These are phyloP conservation scores for Solanum okadae DNA, from an alignment of 257 asterid species.

Conservation along the genomic window DNA sequence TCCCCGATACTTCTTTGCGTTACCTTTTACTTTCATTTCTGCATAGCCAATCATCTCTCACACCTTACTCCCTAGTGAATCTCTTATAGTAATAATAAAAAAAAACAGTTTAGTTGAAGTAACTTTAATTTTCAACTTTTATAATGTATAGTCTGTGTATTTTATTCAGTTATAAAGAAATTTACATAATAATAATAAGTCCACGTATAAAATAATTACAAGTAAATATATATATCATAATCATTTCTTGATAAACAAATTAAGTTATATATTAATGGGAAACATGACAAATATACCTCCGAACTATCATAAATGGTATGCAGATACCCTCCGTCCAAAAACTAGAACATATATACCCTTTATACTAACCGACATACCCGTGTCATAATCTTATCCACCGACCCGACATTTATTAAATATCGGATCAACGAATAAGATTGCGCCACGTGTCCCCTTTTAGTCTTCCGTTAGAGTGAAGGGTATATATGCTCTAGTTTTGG, in stretches of 20 bases:
- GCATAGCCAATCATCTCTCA: neutral
- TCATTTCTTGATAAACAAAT: neutral
- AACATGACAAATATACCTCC: too few relatives aligned
- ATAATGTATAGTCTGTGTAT: neutral
- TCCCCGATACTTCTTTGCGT: neutral
- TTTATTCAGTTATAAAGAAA: neutral
- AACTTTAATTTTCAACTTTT: neutral
- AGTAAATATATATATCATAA: neutral
- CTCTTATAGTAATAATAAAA: neutral
- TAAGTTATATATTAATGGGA: neutral
- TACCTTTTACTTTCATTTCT: neutral
- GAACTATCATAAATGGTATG: too few relatives aligned
- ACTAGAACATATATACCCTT: too few relatives aligned
- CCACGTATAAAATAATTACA: neutral
- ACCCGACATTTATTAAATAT: too few relatives aligned
- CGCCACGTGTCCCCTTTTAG: too few relatives aligned
- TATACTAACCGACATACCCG: too few relatives aligned
- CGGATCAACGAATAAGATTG: too few relatives aligned
- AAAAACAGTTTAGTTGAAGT: neutral
- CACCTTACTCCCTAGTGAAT: neutral
- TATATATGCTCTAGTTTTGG: too few relatives aligned
- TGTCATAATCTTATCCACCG: too few relatives aligned
- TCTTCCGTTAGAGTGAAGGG: too few relatives aligned
- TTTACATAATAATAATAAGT: neutral
- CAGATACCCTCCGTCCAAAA: too few relatives aligned